Base-by-base conservation (phyloP, 139 green algal species). In the Chlamydomonas sp. region DNA sequence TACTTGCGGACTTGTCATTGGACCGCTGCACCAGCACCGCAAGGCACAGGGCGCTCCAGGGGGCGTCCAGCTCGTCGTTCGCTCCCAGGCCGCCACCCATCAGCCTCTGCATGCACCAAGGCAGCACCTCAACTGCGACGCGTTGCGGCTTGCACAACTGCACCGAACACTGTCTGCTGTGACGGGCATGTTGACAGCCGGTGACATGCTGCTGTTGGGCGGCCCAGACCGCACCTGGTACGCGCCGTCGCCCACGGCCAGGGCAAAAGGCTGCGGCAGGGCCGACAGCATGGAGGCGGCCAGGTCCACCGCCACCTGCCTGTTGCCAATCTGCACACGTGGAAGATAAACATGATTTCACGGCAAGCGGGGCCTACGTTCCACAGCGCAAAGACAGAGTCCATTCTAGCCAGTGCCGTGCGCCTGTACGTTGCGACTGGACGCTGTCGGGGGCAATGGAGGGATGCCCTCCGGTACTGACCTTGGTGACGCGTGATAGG, bases 251-350 rank as follows among this genome's bases (percentile, higher is more conserved):
- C 57, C 60, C n/a, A n/a, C n/a, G n/a, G n/a, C n/a, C n/a, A n/a
- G n/a, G 1, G 77, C 84, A 74, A 95, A 95, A 1, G 94, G 92
- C 62, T 91, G 64, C 1, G 90, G 89, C 60, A 95, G 71, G 2
- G 85, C 80, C 67, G 89, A 79, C 17, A 97, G 87, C 79, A 97
- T 85, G 16, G 83, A 80, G 6, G 86, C 77, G 2, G 94, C 91
- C 64, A 96, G 81, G 20, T 95, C 94, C 64, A 96, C 91, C 4
- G 93, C 93, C 74, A 96, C 82, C 69, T 92, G 78, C 1, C 95
- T 88, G 77, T 88, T 87, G 16, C 88, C 81, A 7, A 93, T 84
- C 92, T 95, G 89, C 60, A 71, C 76, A 64, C 12, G 66, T 1
- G 59, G 31, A 12, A 20, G 14, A n/a, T 57, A 5, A n/a, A 9